Percentiles rank a stretch among this genome's conserved stretches.
These are phyloP conservation scores for Phytophthora constricta DNA, from an alignment of 352 stramenopile species.

Conservation along the genomic window DNA sequence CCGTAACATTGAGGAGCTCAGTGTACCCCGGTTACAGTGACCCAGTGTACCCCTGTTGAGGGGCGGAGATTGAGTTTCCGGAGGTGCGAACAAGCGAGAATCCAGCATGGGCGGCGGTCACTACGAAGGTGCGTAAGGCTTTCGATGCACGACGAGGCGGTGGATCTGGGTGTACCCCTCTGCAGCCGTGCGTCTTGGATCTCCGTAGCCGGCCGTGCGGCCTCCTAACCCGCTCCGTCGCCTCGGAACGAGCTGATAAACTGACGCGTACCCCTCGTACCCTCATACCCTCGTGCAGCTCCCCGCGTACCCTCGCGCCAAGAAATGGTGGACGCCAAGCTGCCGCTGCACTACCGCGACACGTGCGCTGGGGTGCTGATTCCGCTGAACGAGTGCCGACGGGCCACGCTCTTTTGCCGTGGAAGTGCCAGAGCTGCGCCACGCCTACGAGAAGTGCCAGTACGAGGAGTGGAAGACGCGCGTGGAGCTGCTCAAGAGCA, in stretches of 20 bases:
- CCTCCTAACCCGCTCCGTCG: not conserved
- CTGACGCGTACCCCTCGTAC: constrained; percentile 6
- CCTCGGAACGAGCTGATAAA: constrained; percentile 3
- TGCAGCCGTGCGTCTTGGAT: constrained; percentile 3
- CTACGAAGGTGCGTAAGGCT: constrained; percentile 71
- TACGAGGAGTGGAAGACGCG: constrained; percentile 94
- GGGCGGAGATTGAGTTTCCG: constrained; percentile 36
- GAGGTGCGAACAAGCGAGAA: constrained; percentile 47
- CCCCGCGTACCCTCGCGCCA: constrained; percentile 82
- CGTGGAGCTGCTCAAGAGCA: constrained; percentile 82
- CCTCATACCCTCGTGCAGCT: constrained; percentile 45
- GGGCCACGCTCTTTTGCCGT: constrained; percentile 94
- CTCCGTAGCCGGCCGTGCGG: not conserved
- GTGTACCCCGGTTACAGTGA: too few relatives aligned
- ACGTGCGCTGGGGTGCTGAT: constrained; percentile 96
- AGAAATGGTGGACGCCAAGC: constrained; percentile 94
- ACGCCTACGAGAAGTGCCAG: constrained; percentile 99
- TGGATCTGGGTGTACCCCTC: too few relatives aligned
- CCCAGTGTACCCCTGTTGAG: too few relatives aligned
- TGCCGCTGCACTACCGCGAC: constrained; percentile 96
- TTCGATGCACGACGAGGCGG: too few relatives aligned
- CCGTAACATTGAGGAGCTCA: too few relatives aligned
- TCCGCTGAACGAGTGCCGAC: constrained; percentile 95
- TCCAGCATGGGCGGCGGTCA: constrained; percentile 66
- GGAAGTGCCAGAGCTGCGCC: constrained; percentile 96